phyloP scores from a whole-genome alignment of 305 asterid genomes.

The Fraxinus floribunda region DNA sequence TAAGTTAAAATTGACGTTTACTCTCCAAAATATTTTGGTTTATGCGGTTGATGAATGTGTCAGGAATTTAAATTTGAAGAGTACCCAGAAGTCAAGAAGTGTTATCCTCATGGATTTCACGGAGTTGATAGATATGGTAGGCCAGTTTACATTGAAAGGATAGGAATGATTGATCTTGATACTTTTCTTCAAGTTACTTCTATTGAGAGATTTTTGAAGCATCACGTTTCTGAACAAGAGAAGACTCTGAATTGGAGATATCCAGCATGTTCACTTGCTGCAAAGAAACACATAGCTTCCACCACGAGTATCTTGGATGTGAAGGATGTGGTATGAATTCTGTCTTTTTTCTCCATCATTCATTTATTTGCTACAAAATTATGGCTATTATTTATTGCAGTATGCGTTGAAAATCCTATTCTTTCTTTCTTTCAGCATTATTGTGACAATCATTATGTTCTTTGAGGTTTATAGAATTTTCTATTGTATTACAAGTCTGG shows the following conservation, averaged over 20 bases:
- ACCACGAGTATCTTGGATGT: conserved; percentile 73
- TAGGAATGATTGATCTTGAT: conserved; percentile 56
- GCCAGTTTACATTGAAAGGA: conserved; percentile 67
- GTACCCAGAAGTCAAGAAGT: conserved; percentile 42
- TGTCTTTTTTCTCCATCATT: neutral
- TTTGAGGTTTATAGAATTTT: neutral
- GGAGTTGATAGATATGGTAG: conserved; percentile 70
- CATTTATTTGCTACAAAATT: neutral
- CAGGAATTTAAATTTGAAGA: conserved; percentile 67
- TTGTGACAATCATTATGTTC: neutral
- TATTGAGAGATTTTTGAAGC: conserved; percentile 56
- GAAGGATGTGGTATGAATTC: conserved; percentile 53
- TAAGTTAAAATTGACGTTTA: neutral
- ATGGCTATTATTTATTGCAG: neutral
- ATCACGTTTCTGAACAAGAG: conserved; percentile 67
- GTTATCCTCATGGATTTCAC: conserved; percentile 77
- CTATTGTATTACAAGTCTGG: neutral
- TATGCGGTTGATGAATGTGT: neutral
- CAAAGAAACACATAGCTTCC: conserved; percentile 65
- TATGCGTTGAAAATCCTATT: neutral
- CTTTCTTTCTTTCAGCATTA: neutral
- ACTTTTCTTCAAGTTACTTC: conserved; percentile 48
- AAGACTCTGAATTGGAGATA: conserved; percentile 60
- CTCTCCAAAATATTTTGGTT: neutral
- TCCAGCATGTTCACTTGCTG: conserved; percentile 70